phyloP scores from a whole-genome alignment of 1,284 basidiomycete genomes.

The Mycosarcoma mackinlayi region DNA sequence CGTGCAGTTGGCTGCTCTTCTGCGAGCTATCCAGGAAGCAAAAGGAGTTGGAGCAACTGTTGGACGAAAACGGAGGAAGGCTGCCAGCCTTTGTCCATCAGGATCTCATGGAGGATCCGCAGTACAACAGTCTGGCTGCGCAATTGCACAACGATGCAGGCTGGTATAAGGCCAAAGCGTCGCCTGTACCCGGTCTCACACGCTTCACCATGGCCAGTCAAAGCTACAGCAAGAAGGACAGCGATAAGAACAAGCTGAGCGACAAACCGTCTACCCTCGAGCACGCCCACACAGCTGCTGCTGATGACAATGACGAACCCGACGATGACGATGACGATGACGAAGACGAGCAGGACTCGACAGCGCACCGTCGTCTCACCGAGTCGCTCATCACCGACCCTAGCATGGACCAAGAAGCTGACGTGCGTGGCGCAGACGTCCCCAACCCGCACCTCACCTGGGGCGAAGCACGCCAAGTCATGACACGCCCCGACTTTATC shows the following conservation, averaged over 20 bases:
- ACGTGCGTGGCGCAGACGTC: conserved; percentile 52
- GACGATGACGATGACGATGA: conserved; percentile 41
- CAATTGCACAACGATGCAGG: conserved; percentile 45
- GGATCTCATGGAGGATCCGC: conserved; percentile 33
- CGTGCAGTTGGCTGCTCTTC: conserved; percentile 65
- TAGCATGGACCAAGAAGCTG: conserved; percentile 44
- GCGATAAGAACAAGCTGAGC: not conserved
- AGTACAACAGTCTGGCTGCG: conserved; percentile 45
- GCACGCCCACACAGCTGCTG: not conserved
- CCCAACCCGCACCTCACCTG: conserved; percentile 62
- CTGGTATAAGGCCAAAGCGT: conserved; percentile 41
- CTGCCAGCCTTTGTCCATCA: conserved; percentile 36
- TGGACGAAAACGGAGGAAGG: conserved; percentile 30
- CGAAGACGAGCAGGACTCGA: conserved; percentile 30
- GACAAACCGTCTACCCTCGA: no score
- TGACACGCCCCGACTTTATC: conserved; percentile 63
- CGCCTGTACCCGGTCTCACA: conserved; percentile 42
- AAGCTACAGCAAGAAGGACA: not conserved
- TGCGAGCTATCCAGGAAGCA: conserved; percentile 55
- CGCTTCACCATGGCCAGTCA: conserved; percentile 16
- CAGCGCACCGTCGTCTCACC: conserved; percentile 23
- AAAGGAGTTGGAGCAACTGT: conserved; percentile 53
- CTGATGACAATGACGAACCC: conserved; percentile 1
- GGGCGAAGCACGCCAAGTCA: conserved; percentile 62
- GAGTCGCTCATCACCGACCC: conserved; percentile 54